Percentiles rank a stretch among this genome's conserved stretches.
These are phyloP conservation scores for Fusarium pseudograminearum DNA, from an alignment of 2,329 filamentous ascomycete genomes.

Conservation along the genomic window DNA sequence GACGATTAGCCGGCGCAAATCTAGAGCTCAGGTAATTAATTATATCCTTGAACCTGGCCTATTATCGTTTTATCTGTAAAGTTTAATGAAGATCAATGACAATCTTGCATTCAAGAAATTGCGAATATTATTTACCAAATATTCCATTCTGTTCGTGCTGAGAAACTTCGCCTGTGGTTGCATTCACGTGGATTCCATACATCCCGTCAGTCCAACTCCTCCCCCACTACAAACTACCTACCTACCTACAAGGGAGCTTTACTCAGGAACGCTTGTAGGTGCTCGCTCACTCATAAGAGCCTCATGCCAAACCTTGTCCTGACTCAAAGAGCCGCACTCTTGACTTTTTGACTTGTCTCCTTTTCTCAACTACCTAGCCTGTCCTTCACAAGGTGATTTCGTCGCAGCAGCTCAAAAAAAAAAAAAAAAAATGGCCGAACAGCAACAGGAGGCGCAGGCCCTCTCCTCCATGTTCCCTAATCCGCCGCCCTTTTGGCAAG, in stretches of 20 bases:
- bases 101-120: not conserved
- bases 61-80: not conserved
- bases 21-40: not conserved
- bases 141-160: not conserved
- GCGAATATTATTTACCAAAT: not conserved
- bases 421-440: slow-evolving; percentile 66
- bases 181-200: slow-evolving; percentile 32
- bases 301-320: slow-evolving; percentile 12
- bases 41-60: not conserved
- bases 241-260: slow-evolving; percentile 3
- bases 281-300: not conserved
- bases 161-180: slow-evolving; percentile 24
- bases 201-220: slow-evolving; percentile 29
- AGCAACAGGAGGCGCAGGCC: slow-evolving; percentile 61
- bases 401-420: slow-evolving; percentile 26
- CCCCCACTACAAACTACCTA: slow-evolving; percentile 26
- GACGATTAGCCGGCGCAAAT: slow-evolving; percentile 50
- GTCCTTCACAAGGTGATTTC: slow-evolving; percentile 30
- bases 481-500: slow-evolving; percentile 89
- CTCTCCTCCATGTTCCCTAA: slow-evolving; percentile 80
- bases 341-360: not conserved
- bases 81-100: not conserved
- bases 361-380: not conserved
- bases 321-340: slow-evolving; percentile 1
- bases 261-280: not conserved